phyloP scores from a whole-genome alignment of 1,284 basidiomycete species.

The Moesziomyces antarcticus region DNA sequence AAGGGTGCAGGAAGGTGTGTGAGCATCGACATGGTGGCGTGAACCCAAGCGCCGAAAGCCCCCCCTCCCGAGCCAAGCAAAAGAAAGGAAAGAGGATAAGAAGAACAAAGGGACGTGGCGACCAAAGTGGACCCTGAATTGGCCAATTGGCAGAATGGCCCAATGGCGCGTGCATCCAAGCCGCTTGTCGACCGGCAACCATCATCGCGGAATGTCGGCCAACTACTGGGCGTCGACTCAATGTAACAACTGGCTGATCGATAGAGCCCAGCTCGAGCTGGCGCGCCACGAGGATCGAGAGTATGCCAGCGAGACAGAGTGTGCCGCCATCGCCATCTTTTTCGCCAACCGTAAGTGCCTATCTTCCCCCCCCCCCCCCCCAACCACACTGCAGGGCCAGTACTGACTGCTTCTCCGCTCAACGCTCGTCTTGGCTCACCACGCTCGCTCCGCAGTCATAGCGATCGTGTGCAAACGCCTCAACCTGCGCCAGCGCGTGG shows the following conservation, averaged over 20 bases:
- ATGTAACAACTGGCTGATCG: constrained; percentile 65
- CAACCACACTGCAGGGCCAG: too few species aligned
- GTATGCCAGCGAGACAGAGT: constrained; percentile 54
- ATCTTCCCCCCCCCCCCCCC: too few species aligned
- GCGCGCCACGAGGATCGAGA: constrained; percentile 57
- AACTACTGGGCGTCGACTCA: constrained; percentile 65
- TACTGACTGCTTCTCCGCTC: too few species aligned
- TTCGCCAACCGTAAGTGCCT: constrained; percentile 44
- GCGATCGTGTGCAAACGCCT: constrained; percentile 87
- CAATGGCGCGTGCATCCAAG: too few species aligned
- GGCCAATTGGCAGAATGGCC: too few species aligned
- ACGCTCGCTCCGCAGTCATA: constrained; percentile 70
- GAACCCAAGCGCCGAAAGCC: background rate
- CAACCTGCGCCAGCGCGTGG: constrained; percentile 83
- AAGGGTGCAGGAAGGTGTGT: constrained; percentile 12
- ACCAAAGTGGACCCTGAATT: constrained; percentile 17
- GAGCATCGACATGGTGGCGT: constrained; percentile 31
- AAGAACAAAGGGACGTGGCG: constrained; percentile 15
- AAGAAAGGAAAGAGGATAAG: background rate
- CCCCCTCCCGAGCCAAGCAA: background rate
- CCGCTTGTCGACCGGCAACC: too few species aligned
- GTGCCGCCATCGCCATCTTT: constrained; percentile 61
- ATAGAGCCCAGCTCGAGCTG: constrained; percentile 50
- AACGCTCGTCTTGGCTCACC: too few species aligned
- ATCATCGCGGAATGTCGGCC: constrained; percentile 47